Percentiles rank a stretch among this genome's conserved stretches.
Evolutionary conservation across 768 basidiomycete genomes (phyloP).

Genomic region (Lactarius sanguifluus): DNA sequence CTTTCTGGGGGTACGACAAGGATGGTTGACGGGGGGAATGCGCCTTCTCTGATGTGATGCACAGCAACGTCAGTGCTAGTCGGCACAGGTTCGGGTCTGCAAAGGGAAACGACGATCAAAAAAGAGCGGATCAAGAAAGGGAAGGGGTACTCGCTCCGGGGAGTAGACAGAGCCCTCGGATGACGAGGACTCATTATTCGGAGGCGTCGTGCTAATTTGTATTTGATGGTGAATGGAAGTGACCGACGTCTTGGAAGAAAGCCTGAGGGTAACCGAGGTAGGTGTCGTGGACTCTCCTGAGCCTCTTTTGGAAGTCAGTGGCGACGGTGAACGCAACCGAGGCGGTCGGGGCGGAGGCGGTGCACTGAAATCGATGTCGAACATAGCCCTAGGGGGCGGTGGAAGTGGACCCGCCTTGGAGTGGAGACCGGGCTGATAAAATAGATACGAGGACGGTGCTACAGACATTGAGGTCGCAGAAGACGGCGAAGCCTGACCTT

Average conservation of each 20-base stretch:
- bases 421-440: slow-evolving; percentile 67
- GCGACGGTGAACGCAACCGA: slow-evolving; percentile 56
- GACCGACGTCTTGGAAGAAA: slow-evolving; percentile 32
- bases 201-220: slow-evolving; percentile 12
- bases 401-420: slow-evolving; percentile 73
- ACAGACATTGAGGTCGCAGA: slow-evolving; percentile 1
- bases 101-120: slow-evolving; percentile 14
- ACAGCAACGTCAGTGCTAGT: slow-evolving; percentile 2
- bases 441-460: slow-evolving; percentile 46
- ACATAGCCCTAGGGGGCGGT: slow-evolving; percentile 60
- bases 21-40: slow-evolving; percentile 53
- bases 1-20: slow-evolving; percentile 25
- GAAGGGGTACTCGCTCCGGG: slow-evolving; percentile 7
- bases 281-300: slow-evolving; percentile 24
- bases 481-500: slow-evolving; percentile 1
- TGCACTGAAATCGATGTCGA: slow-evolving; percentile 43
- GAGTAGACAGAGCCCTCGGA: slow-evolving; percentile 17
- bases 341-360: slow-evolving; percentile 62
- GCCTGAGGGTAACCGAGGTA: slow-evolving; percentile 49
- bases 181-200: slow-evolving; percentile 6
- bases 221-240: slow-evolving; percentile 23
- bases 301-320: slow-evolving; percentile 39
- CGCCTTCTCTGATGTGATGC: slow-evolving; percentile 54
- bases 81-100: slow-evolving; percentile 14
- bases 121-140: neutral